These are phyloP conservation scores for Pseudomicrostroma phylloplanum DNA, from an alignment of 1,284 basidiomycete genomes.

Conservation along the genomic window DNA sequence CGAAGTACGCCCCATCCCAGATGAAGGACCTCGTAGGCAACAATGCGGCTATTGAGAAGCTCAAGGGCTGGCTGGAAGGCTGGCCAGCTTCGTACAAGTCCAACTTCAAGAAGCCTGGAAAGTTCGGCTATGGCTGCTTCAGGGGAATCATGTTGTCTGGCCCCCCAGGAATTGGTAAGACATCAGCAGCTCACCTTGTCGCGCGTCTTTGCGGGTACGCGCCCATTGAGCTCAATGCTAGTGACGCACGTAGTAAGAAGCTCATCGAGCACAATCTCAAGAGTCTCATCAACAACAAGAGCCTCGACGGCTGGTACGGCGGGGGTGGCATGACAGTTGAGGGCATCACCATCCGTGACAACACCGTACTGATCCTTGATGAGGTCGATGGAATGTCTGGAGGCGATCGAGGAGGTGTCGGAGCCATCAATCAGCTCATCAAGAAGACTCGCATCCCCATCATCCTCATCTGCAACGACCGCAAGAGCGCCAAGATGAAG, in stretches of 20 bases:
- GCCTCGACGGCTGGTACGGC: constrained; percentile 77
- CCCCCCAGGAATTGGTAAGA: constrained; percentile 95
- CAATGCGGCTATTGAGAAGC: constrained; percentile 75
- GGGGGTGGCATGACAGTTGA: constrained; percentile 14
- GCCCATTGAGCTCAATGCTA: constrained; percentile 91
- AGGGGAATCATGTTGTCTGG: constrained; percentile 85
- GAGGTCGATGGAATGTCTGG: constrained; percentile 99
- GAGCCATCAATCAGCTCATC: constrained; percentile 82
- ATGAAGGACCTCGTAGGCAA: constrained; percentile 93
- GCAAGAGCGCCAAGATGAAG: constrained; percentile 78
- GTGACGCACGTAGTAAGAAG: constrained; percentile 91
- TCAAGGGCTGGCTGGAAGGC: constrained; percentile 75
- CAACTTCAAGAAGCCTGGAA: constrained; percentile 84
- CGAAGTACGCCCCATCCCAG: constrained; percentile 80
- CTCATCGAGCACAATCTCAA: constrained; percentile 68
- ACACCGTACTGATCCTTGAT: constrained; percentile 91
- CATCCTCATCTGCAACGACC: constrained; percentile 95
- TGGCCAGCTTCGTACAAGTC: constrained; percentile 57
- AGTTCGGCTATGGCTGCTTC: constrained; percentile 76
- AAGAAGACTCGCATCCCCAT: constrained; percentile 93
- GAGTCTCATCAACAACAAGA: constrained; percentile 57
- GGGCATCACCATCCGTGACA: constrained; percentile 62
- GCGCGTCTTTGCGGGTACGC: constrained; percentile 82
- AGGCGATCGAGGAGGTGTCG: constrained; percentile 91
- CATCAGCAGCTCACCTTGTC: constrained; percentile 86